Evolutionary conservation across 2,329 filamentous ascomycete species (phyloP).

Genomic region (Apiospora malaysiana): DNA sequence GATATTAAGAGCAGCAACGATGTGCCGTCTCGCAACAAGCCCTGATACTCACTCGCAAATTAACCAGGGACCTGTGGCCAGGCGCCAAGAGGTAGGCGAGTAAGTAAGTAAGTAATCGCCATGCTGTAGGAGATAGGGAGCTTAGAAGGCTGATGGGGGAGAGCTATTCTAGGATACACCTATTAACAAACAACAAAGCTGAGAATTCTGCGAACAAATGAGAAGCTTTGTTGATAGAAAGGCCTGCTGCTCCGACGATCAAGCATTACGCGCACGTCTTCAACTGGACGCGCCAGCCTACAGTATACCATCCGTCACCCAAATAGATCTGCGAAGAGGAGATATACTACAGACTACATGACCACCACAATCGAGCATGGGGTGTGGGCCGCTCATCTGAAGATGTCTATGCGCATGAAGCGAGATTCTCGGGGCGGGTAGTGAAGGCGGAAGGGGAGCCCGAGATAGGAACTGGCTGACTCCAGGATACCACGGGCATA

Average conservation of each 20-base stretch:
- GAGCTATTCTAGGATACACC: background rate
- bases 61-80: background rate
- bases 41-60: background rate
- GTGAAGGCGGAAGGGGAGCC: background rate
- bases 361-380: background rate
- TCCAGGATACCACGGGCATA: background rate
- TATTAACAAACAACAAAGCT: background rate
- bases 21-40: background rate
- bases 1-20: background rate
- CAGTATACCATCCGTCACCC: too few species aligned
- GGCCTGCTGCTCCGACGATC: background rate
- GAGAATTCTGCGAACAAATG: background rate
- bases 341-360: background rate
- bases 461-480: conserved; percentile 8
- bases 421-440: conserved; percentile 10
- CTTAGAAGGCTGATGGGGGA: background rate
- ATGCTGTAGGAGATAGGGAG: background rate
- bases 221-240: background rate
- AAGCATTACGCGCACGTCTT: background rate
- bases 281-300: conserved; percentile 1
- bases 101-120: background rate
- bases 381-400: conserved; percentile 10
- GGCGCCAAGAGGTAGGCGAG: background rate
- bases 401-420: conserved; percentile 12
- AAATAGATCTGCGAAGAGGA: background rate